These are phyloP conservation scores for Venustampulla echinocandica DNA, from an alignment of 495 filamentous ascomycete genomes.

Conservation along the genomic window DNA sequence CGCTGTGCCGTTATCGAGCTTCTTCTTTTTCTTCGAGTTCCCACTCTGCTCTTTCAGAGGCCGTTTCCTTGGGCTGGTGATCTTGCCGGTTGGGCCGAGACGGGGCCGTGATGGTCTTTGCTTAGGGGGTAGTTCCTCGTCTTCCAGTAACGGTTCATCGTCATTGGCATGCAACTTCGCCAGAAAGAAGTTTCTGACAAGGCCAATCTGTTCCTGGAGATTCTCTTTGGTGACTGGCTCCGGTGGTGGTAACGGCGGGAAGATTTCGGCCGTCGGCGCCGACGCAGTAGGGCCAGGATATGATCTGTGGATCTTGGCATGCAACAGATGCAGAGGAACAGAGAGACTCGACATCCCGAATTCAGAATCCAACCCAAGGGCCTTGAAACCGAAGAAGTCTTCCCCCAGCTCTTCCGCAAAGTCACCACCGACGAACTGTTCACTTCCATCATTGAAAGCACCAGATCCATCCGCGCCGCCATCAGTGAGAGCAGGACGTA, in stretches of 20 bases:
- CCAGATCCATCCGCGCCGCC: constrained; percentile 75
- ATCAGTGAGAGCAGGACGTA: constrained; percentile 80
- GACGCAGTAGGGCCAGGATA: constrained; percentile 39
- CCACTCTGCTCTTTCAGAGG: constrained; percentile 67
- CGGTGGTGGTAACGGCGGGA: constrained; percentile 61
- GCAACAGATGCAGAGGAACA: constrained; percentile 89
- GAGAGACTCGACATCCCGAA: constrained; percentile 76
- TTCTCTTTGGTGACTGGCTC: constrained; percentile 75
- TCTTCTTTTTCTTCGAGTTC: constrained; percentile 69
- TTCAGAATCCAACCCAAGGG: constrained; percentile 83
- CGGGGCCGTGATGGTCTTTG: constrained; percentile 88
- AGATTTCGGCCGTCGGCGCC: constrained; percentile 48
- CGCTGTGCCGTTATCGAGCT: constrained; percentile 37
- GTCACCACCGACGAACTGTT: constrained; percentile 93
- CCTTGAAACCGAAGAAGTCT: constrained; percentile 98
- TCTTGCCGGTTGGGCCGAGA: constrained; percentile 91
- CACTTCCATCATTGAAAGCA: constrained; percentile 91
- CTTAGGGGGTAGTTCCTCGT: constrained; percentile 88
- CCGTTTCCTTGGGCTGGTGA: constrained; percentile 80
- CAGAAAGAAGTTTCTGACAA: constrained; percentile 84
- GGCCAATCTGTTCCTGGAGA: constrained; percentile 67
- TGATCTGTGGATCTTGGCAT: constrained; percentile 71
- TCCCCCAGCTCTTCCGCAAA: constrained; percentile 96
- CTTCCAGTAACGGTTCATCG: constrained; percentile 79
- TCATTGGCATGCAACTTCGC: constrained; percentile 74